These are phyloP conservation scores for Lentinula aciculospora DNA, from an alignment of 768 basidiomycete genomes.

Conservation along the genomic window DNA sequence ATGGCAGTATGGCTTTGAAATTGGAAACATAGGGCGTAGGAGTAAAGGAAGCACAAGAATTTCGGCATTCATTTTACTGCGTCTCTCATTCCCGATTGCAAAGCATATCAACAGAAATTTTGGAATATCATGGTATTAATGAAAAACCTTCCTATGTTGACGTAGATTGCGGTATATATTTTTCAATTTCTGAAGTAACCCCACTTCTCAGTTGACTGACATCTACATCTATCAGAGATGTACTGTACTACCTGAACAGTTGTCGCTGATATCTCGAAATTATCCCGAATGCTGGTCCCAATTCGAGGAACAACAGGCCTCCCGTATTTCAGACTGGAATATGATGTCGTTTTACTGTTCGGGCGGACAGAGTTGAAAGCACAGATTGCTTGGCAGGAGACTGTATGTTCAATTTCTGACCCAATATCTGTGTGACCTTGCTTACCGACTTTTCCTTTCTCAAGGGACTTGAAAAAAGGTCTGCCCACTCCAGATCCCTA, in stretches of 20 bases:
- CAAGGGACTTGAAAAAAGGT: slow-evolving; percentile 34
- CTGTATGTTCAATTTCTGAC: slow-evolving; percentile 25
- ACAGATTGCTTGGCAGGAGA: slow-evolving; percentile 45
- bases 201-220: neutral
- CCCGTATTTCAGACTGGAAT: slow-evolving; percentile 26
- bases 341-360: slow-evolving; percentile 43
- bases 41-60: neutral
- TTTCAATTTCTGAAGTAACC: neutral
- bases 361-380: slow-evolving; percentile 50
- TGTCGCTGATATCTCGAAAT: slow-evolving; percentile 19
- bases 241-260: slow-evolving; percentile 18
- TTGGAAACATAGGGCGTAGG: neutral
- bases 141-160: neutral
- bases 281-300: neutral
- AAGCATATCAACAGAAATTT: neutral
- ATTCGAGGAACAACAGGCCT: neutral
- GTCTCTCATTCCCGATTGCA: neutral
- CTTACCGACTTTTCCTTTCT: neutral
- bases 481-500: neutral
- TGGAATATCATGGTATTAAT: neutral
- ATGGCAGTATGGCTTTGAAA: neutral
- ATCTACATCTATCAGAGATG: slow-evolving; percentile 11
- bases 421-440: neutral
- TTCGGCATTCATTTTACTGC: neutral
- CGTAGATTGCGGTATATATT: neutral